Evolutionary conservation across 2,329 filamentous ascomycete species (phyloP).

Genomic region (Phyllosticta citriasiana): DNA sequence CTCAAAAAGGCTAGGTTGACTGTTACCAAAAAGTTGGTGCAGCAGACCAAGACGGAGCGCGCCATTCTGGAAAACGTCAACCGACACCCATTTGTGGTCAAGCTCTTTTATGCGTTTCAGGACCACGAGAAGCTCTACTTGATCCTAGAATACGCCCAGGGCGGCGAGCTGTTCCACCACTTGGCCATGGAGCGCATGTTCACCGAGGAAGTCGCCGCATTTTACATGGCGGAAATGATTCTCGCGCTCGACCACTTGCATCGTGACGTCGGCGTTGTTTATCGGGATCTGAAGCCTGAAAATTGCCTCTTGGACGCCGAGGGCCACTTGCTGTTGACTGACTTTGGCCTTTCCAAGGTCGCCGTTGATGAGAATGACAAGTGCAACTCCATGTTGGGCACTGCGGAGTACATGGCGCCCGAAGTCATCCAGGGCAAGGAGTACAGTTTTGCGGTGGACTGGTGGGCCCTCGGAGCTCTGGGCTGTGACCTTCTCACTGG

Average conservation of each 20-base stretch:
- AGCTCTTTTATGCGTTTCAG: conserved; percentile 96
- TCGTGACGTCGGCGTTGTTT: conserved; percentile 83
- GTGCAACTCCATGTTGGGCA: conserved; percentile 88
- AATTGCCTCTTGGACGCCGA: conserved; percentile 89
- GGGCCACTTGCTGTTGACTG: conserved; percentile 86
- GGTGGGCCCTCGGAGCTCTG: conserved; percentile 95
- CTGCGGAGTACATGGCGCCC: conserved; percentile 97
- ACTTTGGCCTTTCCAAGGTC: conserved; percentile 95
- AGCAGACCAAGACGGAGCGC: conserved; percentile 96
- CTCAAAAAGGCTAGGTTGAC: conserved; percentile 94
- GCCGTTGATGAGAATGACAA: conserved; percentile 60
- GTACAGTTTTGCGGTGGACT: conserved; percentile 93
- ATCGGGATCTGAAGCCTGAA: conserved; percentile 94
- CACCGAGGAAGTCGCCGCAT: conserved; percentile 74
- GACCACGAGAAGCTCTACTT: conserved; percentile 96
- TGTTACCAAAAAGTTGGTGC: conserved; percentile 89
- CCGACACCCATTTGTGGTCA: conserved; percentile 93
- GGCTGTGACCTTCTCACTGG: conserved; percentile 90
- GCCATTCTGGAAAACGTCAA: conserved; percentile 93
- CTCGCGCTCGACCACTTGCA: conserved; percentile 91
- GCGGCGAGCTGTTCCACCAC: conserved; percentile 94
- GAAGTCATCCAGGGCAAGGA: conserved; percentile 81
- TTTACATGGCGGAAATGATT: conserved; percentile 98
- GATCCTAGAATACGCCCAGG: conserved; percentile 94
- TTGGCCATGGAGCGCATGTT: conserved; percentile 93